Evolutionary conservation across 192 early-diverging fungal species (phyloP), one percentile per base, ranked within the genome.

Genomic region (Podila minutissima): DNA sequence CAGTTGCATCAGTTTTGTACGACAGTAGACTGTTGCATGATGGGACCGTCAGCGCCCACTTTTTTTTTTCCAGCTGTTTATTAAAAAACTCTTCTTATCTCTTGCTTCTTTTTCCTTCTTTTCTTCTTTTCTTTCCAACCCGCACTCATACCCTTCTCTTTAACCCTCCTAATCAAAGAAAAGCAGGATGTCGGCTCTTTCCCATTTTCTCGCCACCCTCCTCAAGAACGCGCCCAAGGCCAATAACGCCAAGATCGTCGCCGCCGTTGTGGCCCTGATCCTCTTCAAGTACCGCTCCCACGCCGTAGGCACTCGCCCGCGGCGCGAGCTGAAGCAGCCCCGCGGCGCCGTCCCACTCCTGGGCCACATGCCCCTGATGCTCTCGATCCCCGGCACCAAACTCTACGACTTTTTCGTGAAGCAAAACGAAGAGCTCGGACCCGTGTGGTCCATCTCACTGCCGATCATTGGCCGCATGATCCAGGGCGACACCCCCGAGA

Each of bases 251-350:
- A 70, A 70, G 22, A 31, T 71, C 61, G 50, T 64, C 9, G 49
- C 51, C 19, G 62, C 70, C 9, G 28, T 71, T 22, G 51, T 41
- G 2, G 41, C 59, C 46, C 10, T 51, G 28, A 31, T 70, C 48
- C 68, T 72, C 26, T 72, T 48, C 20, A 57, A 66, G 28, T 72
- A 72, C 57, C 71, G 71, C 37, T 64, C 71, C 38, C 71, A 72
- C 5, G 71, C 71, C 41, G 8, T 72, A 20, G 71, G 71, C 20
- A 72, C 63, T 24, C 55, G 71, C 19, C 71, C 51, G 29, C 71
- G 71, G 11, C 38, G 22, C 5, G 71, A 72, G 37, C 63, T 72
- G 49, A 72, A 72, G 41, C 41, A 64, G 11, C 71, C 71, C 15
- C 65, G 60, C 26, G 41, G 41, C 13, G 72, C 65, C 15, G 48